phyloP scores from a whole-genome alignment of 106 monocot genomes.

The Chionographis japonica region DNA sequence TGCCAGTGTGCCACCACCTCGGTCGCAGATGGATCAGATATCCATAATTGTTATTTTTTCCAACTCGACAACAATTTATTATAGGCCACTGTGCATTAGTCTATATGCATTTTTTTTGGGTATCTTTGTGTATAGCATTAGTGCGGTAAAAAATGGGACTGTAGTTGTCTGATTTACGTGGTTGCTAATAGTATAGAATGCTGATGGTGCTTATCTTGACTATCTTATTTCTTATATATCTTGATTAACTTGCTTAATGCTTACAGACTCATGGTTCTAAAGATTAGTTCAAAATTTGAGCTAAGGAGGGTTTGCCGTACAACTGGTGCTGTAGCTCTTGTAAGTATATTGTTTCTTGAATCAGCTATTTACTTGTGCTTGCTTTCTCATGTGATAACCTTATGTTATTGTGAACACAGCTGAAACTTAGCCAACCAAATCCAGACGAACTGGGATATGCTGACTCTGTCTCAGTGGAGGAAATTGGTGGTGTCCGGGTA shows the following conservation, averaged over 20 bases:
- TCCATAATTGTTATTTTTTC: too few relatives aligned
- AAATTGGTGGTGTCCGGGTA: conserved; percentile 91
- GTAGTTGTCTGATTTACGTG: too few relatives aligned
- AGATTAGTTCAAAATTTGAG: conserved; percentile 97
- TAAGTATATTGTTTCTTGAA: conserved; percentile 28
- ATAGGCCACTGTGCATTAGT: too few relatives aligned
- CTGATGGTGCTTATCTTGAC: background rate
- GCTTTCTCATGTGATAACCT: background rate
- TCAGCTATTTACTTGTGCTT: background rate
- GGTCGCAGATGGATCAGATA: too few relatives aligned
- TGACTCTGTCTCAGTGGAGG: conserved; percentile 87
- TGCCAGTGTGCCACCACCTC: too few relatives aligned
- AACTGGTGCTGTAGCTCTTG: conserved; percentile 88
- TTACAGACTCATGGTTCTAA: conserved; percentile 91
- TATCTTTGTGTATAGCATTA: conserved; percentile 1
- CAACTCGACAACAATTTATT: too few relatives aligned
- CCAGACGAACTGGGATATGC: conserved; percentile 91
- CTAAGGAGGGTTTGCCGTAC: conserved; percentile 90
- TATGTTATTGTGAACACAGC: conserved; percentile 32
- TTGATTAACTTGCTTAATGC: conserved; percentile 8
- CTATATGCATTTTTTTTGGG: background rate
- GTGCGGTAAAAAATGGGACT: too few relatives aligned
- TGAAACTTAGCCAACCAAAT: conserved; percentile 91
- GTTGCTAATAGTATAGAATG: too few relatives aligned
- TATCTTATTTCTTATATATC: background rate